phyloP scores from a whole-genome alignment of 2,329 filamentous ascomycete genomes.

The Teratosphaeriaceae sp. region DNA sequence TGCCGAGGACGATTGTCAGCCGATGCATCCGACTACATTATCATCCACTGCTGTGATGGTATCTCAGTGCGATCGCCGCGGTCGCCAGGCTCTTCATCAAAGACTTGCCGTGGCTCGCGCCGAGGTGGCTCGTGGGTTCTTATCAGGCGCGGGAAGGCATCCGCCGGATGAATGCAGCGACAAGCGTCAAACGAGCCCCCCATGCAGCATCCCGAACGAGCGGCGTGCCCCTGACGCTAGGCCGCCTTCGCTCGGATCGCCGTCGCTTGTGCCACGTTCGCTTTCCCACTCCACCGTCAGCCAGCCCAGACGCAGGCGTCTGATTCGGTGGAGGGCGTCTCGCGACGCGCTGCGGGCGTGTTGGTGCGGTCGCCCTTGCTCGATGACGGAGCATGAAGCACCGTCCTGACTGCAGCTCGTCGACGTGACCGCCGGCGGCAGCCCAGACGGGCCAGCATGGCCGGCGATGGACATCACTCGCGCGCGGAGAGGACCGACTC shows the following conservation, averaged over 20 bases:
- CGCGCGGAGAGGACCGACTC: background rate
- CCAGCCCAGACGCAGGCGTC: background rate
- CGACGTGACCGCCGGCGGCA: background rate
- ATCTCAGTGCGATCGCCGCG: too few relatives aligned
- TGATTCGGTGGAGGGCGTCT: background rate
- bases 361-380: background rate
- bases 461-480: too few relatives aligned
- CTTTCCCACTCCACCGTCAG: background rate
- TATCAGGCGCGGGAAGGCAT: too few relatives aligned
- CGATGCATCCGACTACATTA: too few relatives aligned
- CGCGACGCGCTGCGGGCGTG: too few relatives aligned
- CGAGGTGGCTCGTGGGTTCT: too few relatives aligned
- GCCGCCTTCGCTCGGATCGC: background rate
- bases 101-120: too few relatives aligned
- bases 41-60: too few relatives aligned
- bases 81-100: too few relatives aligned
- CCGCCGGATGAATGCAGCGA: too few relatives aligned
- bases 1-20: too few relatives aligned
- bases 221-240: slow-evolving; percentile 1
- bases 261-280: background rate
- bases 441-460: background rate
- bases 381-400: background rate
- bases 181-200: too few relatives aligned
- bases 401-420: background rate
- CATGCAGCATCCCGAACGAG: background rate